Evolutionary conservation across 345 rosid species (phyloP).

Genomic region (Populus tremula): DNA sequence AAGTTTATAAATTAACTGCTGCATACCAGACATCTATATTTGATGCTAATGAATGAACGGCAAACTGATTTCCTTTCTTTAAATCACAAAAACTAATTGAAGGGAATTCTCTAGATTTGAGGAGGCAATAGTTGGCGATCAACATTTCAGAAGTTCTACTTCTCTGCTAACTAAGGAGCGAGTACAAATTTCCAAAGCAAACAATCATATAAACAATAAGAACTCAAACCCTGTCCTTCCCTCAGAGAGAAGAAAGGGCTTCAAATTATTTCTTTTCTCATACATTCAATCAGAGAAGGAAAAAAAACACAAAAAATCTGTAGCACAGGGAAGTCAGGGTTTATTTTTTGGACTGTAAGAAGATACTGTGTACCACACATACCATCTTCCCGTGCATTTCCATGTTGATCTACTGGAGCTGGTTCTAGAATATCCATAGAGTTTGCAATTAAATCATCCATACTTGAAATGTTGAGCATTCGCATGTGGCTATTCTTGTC

Average conservation of each 20-base stretch:
- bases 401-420: constrained; percentile 60
- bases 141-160: background rate
- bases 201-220: background rate
- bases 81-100: background rate
- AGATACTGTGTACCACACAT: constrained; percentile 2
- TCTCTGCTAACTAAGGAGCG: background rate
- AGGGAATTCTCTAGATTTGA: background rate
- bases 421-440: constrained; percentile 95
- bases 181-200: background rate
- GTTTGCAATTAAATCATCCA: constrained; percentile 77
- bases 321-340: background rate
- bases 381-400: constrained; percentile 89
- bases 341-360: background rate
- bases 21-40: background rate
- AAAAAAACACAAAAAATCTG: background rate
- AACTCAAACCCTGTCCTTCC: background rate
- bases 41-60: background rate
- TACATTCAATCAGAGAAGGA: background rate
- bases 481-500: constrained; percentile 89
- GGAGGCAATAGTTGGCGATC: background rate
- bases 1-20: background rate
- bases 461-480: constrained; percentile 68
- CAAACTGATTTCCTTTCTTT: background rate
- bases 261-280: background rate
- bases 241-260: background rate